phyloP scores from a whole-genome alignment of 345 rosid species.

The Cardamine occulta region DNA sequence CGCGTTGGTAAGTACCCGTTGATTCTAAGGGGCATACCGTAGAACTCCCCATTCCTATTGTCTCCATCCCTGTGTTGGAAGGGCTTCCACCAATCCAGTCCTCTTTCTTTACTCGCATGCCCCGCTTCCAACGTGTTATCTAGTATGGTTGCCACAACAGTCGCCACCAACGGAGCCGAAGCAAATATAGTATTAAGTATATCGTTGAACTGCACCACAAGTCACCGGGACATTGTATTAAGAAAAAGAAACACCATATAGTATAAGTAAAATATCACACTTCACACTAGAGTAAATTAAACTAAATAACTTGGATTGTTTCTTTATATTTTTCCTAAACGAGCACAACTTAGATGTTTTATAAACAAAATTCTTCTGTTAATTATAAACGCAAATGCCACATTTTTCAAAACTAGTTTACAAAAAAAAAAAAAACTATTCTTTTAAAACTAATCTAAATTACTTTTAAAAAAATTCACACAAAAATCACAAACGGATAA shows the following conservation, averaged over 20 bases:
- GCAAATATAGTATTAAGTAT: slow-evolving; percentile 87
- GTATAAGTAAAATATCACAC: background rate
- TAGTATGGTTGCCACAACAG: slow-evolving; percentile 63
- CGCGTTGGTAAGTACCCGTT: slow-evolving; percentile 63
- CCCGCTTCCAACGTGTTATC: slow-evolving; percentile 80
- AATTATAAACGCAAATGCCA: background rate
- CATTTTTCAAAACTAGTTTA: background rate
- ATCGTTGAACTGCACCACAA: slow-evolving; percentile 75
- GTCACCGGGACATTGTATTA: background rate
- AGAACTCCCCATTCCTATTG: slow-evolving; percentile 71
- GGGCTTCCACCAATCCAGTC: slow-evolving; percentile 88
- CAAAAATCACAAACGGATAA: too few relatives aligned
- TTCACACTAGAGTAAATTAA: background rate
- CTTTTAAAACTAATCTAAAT: too few relatives aligned
- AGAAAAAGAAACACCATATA: background rate
- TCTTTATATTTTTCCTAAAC: background rate
- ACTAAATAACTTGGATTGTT: too few relatives aligned
- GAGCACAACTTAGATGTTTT: background rate
- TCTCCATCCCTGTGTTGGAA: slow-evolving; percentile 81
- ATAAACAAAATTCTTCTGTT: background rate
- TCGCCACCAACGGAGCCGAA: slow-evolving; percentile 80
- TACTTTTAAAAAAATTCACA: background rate
- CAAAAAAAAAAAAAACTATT: too few relatives aligned
- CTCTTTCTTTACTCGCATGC: slow-evolving; percentile 56
- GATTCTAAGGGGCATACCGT: slow-evolving; percentile 65